Evolutionary conservation across 352 stramenopile genomes (phyloP).

Genomic region (Peronospora destructor): DNA sequence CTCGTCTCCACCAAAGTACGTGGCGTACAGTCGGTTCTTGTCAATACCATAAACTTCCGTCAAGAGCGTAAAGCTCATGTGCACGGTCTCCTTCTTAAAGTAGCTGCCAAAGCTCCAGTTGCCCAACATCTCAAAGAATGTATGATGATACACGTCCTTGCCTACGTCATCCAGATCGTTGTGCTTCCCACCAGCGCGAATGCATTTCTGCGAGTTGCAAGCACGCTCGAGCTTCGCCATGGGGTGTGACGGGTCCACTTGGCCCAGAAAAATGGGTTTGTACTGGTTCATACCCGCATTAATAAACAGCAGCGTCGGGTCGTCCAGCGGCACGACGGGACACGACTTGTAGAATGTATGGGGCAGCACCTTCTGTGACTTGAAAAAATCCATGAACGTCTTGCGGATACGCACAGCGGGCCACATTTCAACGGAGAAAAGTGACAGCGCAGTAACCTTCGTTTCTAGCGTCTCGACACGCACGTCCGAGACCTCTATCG

Average conservation of each 20-base stretch:
- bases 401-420: conserved; percentile 92
- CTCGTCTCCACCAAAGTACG: conserved; percentile 97
- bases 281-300: conserved; percentile 99
- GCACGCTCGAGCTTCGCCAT: conserved; percentile 90
- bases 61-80: conserved; percentile 95
- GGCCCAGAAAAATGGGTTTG: conserved; percentile 98
- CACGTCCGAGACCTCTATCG: conserved; percentile 20
- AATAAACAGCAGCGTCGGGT: conserved; percentile 98
- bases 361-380: conserved; percentile 62
- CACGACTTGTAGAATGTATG: conserved; percentile 96
- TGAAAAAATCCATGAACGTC: conserved; percentile 98
- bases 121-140: conserved; percentile 99
- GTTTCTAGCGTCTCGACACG: conserved; percentile 21
- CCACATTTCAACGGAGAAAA: conserved; percentile 58
- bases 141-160: conserved; percentile 99
- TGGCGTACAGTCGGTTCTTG: conserved; percentile 92
- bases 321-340: conserved; percentile 94
- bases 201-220: conserved; percentile 98
- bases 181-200: conserved; percentile 98
- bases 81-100: conserved; percentile 97
- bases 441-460: conserved; percentile 17
- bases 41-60: conserved; percentile 94
- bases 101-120: conserved; percentile 99
- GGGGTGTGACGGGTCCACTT: conserved; percentile 90
- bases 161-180: conserved; percentile 99